phyloP scores from a whole-genome alignment of 768 basidiomycete genomes.

The Infundibulicybe gibba region DNA sequence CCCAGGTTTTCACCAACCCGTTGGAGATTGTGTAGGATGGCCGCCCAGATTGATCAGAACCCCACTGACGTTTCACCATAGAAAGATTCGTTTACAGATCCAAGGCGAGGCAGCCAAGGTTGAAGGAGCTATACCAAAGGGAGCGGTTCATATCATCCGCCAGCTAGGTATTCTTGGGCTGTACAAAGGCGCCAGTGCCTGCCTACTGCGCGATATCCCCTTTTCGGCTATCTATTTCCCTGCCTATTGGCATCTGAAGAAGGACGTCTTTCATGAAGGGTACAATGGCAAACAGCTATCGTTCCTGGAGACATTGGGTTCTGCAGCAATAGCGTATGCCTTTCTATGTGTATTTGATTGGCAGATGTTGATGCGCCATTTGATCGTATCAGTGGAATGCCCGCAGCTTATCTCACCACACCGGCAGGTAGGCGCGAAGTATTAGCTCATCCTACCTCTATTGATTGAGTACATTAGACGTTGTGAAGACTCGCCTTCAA shows the following conservation, averaged over 20 bases:
- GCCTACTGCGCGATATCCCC: conserved; percentile 92
- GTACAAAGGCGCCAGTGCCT: conserved; percentile 92
- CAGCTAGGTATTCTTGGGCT: conserved; percentile 90
- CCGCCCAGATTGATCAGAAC: conserved; percentile 3
- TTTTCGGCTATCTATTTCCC: conserved; percentile 95
- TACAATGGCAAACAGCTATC: conserved; percentile 91
- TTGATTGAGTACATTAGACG: conserved; percentile 50
- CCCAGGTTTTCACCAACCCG: conserved; percentile 94
- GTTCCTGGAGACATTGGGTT: conserved; percentile 83
- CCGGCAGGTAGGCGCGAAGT: conserved; percentile 64
- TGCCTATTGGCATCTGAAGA: conserved; percentile 86
- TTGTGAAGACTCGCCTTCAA: conserved; percentile 96
- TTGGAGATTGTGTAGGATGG: conserved; percentile 81
- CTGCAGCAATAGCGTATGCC: conserved; percentile 81
- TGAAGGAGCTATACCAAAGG: conserved; percentile 77
- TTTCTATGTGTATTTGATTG: conserved; percentile 9
- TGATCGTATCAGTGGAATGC: conserved; percentile 78
- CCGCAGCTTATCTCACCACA: conserved; percentile 91
- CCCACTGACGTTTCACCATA: conserved; percentile 22
- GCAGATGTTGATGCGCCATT: conserved; percentile 21
- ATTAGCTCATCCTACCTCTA: conserved; percentile 7
- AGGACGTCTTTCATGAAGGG: conserved; percentile 93
- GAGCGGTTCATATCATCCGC: conserved; percentile 89
- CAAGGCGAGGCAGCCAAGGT: conserved; percentile 92
- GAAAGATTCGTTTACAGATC: conserved; percentile 92